Evolutionary conservation across 1,284 basidiomycete genomes (phyloP).

Genomic region (Wallemia mellicola): DNA sequence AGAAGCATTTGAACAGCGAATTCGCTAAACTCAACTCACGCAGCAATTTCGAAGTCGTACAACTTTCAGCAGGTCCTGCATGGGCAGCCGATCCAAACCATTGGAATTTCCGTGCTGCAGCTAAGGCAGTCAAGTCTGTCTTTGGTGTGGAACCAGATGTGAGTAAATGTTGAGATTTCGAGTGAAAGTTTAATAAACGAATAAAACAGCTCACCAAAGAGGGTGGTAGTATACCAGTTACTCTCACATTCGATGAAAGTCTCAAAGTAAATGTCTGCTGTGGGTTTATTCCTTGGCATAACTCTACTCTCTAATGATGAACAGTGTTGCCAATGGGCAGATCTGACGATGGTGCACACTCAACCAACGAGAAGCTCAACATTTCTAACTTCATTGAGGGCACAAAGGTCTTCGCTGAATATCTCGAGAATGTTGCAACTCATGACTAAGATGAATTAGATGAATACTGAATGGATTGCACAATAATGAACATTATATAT

Average conservation of each 20-base stretch:
- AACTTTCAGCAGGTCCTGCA: conserved; percentile 55
- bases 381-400: conserved; percentile 34
- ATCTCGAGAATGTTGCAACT: conserved; percentile 45
- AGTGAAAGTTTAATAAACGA: too few species aligned
- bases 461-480: too few species aligned
- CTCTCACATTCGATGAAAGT: conserved; percentile 75
- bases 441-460: conserved; percentile 3
- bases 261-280: conserved; percentile 25
- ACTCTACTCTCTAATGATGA: too few species aligned
- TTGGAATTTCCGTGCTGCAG: conserved; percentile 86
- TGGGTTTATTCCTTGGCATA: too few species aligned
- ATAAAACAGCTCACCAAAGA: too few species aligned
- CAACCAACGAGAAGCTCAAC: conserved; percentile 91
- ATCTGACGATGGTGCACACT: conserved; percentile 76
- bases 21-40: conserved; percentile 59
- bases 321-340: conserved; percentile 81
- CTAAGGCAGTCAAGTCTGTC: conserved; percentile 46
- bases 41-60: conserved; percentile 38
- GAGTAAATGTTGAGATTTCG: too few species aligned
- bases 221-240: conserved; percentile 87
- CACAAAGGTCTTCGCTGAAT: conserved; percentile 50
- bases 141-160: conserved; percentile 61
- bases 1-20: conserved; percentile 34
- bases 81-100: conserved; percentile 51
- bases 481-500: too few species aligned